Conservation (phyloP, 2,329 filamentous ascomycete genomes). For the Monilinia fructicola region DNA sequence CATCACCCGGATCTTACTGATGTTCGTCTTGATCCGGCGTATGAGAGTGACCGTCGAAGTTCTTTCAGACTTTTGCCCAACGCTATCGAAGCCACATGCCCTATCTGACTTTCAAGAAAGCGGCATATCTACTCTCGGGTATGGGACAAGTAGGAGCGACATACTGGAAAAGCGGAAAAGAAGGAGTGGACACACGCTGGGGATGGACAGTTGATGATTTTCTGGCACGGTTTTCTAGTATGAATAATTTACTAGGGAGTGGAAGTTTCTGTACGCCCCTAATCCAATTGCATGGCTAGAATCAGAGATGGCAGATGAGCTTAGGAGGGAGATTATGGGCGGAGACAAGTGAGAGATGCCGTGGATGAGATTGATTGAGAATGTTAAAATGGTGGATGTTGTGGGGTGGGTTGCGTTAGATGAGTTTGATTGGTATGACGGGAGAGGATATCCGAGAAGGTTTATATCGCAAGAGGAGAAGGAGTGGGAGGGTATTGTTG, state of each 20-base stretch:
- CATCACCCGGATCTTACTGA: neutral
- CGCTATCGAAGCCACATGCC: neutral
- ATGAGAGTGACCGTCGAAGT: neutral
- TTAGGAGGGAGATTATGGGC: conserved; percentile 1
- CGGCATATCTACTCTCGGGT: neutral
- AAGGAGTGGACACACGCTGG: neutral
- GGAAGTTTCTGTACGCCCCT: neutral
- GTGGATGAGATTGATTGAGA: conserved; percentile 5
- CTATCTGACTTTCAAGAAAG: neutral
- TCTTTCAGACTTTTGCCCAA: neutral
- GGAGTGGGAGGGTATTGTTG: no score
- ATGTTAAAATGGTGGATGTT: neutral
- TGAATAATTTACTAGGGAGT: conserved; percentile 4
- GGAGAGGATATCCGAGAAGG: neutral
- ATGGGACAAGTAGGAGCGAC: neutral
- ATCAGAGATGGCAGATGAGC: neutral
- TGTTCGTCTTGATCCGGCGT: neutral
- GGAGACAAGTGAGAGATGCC: neutral
- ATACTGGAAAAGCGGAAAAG: neutral
- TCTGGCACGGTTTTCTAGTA: neutral
- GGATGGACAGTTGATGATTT: conserved; percentile 13
- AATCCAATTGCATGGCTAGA: conserved; percentile 3
- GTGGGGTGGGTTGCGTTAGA: neutral
- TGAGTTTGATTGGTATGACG: conserved; percentile 10
- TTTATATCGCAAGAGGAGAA: neutral